A percentile compares a stretch with the other conserved stretches of the same genome.
Evolutionary conservation across 108 stramenopile genomes (phyloP).

Genomic region (Asterionellopsis glacialis): DNA sequence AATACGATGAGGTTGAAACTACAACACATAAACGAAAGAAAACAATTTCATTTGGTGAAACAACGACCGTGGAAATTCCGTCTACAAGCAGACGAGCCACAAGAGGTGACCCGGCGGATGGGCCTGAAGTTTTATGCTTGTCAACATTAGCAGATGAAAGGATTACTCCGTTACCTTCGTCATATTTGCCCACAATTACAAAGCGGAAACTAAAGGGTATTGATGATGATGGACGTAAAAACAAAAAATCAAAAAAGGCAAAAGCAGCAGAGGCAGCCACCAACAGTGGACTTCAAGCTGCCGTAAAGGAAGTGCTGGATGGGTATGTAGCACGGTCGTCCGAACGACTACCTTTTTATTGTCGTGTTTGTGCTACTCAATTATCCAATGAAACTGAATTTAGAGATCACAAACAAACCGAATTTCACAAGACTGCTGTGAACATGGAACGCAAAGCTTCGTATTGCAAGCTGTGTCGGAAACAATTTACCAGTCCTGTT

Average conservation of each 20-base stretch:
- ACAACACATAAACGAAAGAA: background rate
- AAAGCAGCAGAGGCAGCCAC: slow-evolving; percentile 11
- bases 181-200: slow-evolving; percentile 36
- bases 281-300: slow-evolving; percentile 49
- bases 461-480: slow-evolving; percentile 81
- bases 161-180: slow-evolving; percentile 53
- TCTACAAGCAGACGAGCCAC: too few species aligned
- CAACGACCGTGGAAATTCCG: slow-evolving; percentile 9
- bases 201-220: slow-evolving; percentile 21
- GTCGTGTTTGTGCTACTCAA: slow-evolving; percentile 82
- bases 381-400: slow-evolving; percentile 56
- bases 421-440: slow-evolving; percentile 72
- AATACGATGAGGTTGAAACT: background rate
- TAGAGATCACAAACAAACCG: slow-evolving; percentile 50
- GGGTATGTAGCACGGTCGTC: slow-evolving; percentile 72
- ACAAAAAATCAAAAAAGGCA: slow-evolving; percentile 16
- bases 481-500: slow-evolving; percentile 84
- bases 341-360: slow-evolving; percentile 83
- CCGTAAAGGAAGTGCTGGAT: slow-evolving; percentile 72
- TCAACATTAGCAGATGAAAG: slow-evolving; percentile 56
- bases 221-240: slow-evolving; percentile 6
- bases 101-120: slow-evolving; percentile 2
- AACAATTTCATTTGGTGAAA: slow-evolving; percentile 12
- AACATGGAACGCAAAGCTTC: slow-evolving; percentile 67
- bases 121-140: slow-evolving; percentile 39